Conservation (phyloP, 106 monocot species). For the Agapanthus africanus region DNA sequence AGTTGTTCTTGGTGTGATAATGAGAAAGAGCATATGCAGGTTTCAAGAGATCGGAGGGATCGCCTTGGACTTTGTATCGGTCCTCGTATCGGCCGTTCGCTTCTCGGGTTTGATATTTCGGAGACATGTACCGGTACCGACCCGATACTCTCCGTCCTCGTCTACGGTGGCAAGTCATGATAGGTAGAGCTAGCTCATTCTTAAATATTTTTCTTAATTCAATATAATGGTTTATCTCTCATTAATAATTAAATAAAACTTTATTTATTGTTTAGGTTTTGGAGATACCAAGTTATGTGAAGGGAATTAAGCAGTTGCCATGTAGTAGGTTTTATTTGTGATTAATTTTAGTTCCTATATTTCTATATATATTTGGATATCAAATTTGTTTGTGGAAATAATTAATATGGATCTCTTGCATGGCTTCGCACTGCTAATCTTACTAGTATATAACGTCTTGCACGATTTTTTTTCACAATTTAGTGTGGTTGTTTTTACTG, state of each 20-base stretch:
- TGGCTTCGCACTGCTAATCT: too few relatives aligned
- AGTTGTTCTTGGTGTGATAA: too few relatives aligned
- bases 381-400: too few relatives aligned
- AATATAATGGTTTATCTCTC: background rate
- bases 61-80: slow-evolving; percentile 14
- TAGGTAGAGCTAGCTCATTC: slow-evolving; percentile 2
- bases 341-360: too few relatives aligned
- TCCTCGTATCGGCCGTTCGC: slow-evolving; percentile 14
- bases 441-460: too few relatives aligned
- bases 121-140: background rate
- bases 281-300: slow-evolving; percentile 1
- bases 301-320: background rate
- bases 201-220: too few relatives aligned
- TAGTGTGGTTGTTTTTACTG: too few relatives aligned
- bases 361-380: too few relatives aligned
- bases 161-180: slow-evolving; percentile 6
- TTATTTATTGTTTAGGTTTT: background rate
- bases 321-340: too few relatives aligned
- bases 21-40: slow-evolving; percentile 34
- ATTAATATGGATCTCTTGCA: too few relatives aligned
- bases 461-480: too few relatives aligned
- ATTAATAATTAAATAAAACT: background rate
- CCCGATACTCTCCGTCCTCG: slow-evolving; percentile 2
- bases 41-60: slow-evolving; percentile 13
- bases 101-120: slow-evolving; percentile 7